Evolutionary conservation across 2,329 filamentous ascomycete species (phyloP), one percentile per base, ranked within the genome.

Genomic region (Aspergillus fructus): DNA sequence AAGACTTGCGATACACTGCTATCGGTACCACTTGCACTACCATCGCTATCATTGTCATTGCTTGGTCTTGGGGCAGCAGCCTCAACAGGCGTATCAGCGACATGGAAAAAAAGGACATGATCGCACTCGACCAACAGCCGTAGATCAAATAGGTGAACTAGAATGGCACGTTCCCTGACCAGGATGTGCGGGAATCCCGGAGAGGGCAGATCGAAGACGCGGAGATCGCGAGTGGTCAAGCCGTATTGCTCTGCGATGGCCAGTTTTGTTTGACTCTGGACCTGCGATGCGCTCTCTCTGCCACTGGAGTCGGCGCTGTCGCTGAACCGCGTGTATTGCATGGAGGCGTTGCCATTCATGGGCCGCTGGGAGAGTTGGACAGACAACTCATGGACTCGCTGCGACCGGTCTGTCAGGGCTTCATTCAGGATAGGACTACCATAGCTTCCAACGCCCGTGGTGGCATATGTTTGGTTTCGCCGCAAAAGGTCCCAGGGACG

Each of bases 71-170:
- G 34, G 13, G 4, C 34, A 1, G 8, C 34, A 41, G 4, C 1
- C 12, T 50, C 34, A 4, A 3, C 34, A 23, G 9, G 5, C 3
- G 8, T n/a, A 24, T 27, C 17, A 5, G 59, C 62, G 0, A 69
- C 23, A 23, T 68, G 62, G 48, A 75, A 66, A 2, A 74, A 59
- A 7, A 73, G 61, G 1, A 68, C 64, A 27, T 65, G 65, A 53
- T 74, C 66, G 1, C 66, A 61, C 52, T 73, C 67, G 21, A 75
- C 64, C 6, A 75, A 57, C 24, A 75, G 64, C n/a, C 73, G 71
- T 27, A 75, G 57, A 48, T 68, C 67, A 56, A 75, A 74, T 23
- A 75, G 61, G 53, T 73, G 71, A 21, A 75, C 59, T 4, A 75
- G 61, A 34, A 75, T 69, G 4, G 71, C 68, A 3, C 52, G 60